Base-by-base conservation (phyloP, 331 rosid species). In the Quercus lobata region DNA sequence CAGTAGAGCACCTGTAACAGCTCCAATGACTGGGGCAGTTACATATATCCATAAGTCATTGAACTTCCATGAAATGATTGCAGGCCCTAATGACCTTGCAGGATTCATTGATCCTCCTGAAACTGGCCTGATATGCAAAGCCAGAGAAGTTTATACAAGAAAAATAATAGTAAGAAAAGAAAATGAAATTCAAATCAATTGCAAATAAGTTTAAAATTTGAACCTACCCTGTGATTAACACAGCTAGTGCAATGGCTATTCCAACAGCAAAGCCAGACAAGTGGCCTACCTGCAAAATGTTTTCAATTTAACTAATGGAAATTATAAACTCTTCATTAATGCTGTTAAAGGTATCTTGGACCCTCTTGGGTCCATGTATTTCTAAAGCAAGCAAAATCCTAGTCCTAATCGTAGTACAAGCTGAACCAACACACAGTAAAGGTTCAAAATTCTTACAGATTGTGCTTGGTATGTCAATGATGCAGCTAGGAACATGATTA, bases 71-170 rank as follows among this genome's bases (percentile, higher is more conserved):
- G 98, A 72, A 22, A 89, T 41, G 30, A 94, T 87, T 65, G 97
- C 97, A 62, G 97, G 97, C 29, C 98, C 97, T 21, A 94, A 55
- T 46, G 97, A 94, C 83, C 98, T 92, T 79, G 97, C 94, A 19
- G 98, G 98, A 68, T 92, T 94, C 98, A 94, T 77, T 72, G 97
- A 92, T 74, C 96, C 97, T 55, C 97, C 98, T 37, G 97, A 94
- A 49, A 90, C 84, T 4, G 98, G 93, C 22, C 98, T 92, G 80
- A 79, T 82, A 76, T 41, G 21, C 35, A 80, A 55, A 17, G 32
- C 57, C 73, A 19, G 57, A 6, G 5, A 58, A 57, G 49, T 41
- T 73, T n/a, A 24, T 15, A 24, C 30, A 44, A 34, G 49, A 18
- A 34, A 34, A 10, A 12, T 65, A 32, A 10, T 0, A 8, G 2